Evolutionary conservation across 2,329 filamentous ascomycete genomes (phyloP).

Genomic region (Botrytis deweyae): DNA sequence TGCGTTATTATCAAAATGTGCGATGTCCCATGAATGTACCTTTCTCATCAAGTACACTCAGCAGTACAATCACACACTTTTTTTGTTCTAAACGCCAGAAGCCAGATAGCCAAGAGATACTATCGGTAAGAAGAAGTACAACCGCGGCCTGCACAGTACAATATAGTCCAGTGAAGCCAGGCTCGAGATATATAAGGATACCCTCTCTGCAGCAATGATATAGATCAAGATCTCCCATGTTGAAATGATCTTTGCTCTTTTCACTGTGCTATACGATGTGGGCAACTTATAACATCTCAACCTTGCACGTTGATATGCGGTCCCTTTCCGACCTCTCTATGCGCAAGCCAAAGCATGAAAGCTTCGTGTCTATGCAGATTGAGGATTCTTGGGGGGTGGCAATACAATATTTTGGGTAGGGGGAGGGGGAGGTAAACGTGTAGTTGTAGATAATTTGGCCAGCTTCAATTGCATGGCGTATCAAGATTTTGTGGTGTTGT

Average conservation of each 20-base stretch:
- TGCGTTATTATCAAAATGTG: not conserved
- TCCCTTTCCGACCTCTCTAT: constrained; percentile 21
- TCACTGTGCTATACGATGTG: constrained; percentile 14
- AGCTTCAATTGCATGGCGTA: constrained; percentile 25
- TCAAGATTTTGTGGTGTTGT: constrained; percentile 22
- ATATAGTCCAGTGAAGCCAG: constrained; percentile 1
- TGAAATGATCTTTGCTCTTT: constrained; percentile 2
- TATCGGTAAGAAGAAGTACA: constrained; percentile 15
- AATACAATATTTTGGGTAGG: constrained; percentile 12
- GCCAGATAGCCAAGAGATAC: constrained; percentile 13
- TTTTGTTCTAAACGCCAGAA: constrained; percentile 6
- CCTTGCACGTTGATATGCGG: constrained; percentile 18
- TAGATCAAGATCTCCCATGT: not conserved
- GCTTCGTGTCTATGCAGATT: constrained; percentile 21
- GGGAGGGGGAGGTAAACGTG: constrained; percentile 3
- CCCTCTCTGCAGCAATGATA: constrained; percentile 8
- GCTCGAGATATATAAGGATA: not conserved
- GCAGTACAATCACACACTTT: constrained; percentile 8
- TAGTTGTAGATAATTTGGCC: constrained; percentile 19
- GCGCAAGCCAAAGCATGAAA: constrained; percentile 18
- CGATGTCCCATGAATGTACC: constrained; percentile 7
- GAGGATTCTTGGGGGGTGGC: constrained; percentile 13
- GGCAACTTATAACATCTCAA: constrained; percentile 2
- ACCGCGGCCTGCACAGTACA: constrained; percentile 5
- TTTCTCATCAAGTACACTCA: not conserved